A percentile compares a stretch with the other conserved stretches of the same genome.
These are phyloP conservation scores for Naematelia aurantialba DNA, from an alignment of 768 basidiomycete genomes.

Conservation along the genomic window DNA sequence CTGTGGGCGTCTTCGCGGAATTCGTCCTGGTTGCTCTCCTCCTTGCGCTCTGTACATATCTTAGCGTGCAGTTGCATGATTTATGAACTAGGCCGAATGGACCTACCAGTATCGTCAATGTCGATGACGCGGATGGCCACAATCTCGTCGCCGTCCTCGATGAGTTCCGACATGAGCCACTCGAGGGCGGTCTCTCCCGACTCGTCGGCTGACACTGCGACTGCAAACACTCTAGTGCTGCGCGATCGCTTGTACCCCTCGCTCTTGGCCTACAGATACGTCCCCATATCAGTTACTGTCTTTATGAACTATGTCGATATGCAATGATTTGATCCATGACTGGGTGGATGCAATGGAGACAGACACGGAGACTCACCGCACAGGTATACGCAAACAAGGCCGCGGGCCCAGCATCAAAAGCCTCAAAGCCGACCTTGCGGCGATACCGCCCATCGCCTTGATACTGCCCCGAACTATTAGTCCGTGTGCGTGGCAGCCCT, in stretches of 20 bases:
- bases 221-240: slow-evolving; percentile 81
- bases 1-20: slow-evolving; percentile 77
- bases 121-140: slow-evolving; percentile 88
- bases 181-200: slow-evolving; percentile 82
- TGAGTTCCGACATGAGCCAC: slow-evolving; percentile 81
- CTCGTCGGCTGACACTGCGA: slow-evolving; percentile 83
- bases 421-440: slow-evolving; percentile 52
- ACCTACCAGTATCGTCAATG: slow-evolving; percentile 72
- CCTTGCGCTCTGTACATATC: slow-evolving; percentile 58
- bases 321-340: too few species aligned
- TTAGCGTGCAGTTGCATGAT: background rate
- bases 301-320: background rate
- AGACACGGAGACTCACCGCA: slow-evolving; percentile 28
- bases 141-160: slow-evolving; percentile 75
- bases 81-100: background rate
- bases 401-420: slow-evolving; percentile 49
- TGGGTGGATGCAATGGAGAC: too few species aligned
- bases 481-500: slow-evolving; percentile 43
- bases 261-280: slow-evolving; percentile 60
- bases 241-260: slow-evolving; percentile 72
- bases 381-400: slow-evolving; percentile 49
- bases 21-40: slow-evolving; percentile 39
- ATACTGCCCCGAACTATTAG: slow-evolving; percentile 37
- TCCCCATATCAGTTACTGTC: background rate
- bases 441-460: slow-evolving; percentile 40